A percentile compares a stretch with the other conserved stretches of the same genome.
These are phyloP conservation scores for Pythium oligandrum DNA, from an alignment of 352 stramenopile species.

Conservation along the genomic window DNA sequence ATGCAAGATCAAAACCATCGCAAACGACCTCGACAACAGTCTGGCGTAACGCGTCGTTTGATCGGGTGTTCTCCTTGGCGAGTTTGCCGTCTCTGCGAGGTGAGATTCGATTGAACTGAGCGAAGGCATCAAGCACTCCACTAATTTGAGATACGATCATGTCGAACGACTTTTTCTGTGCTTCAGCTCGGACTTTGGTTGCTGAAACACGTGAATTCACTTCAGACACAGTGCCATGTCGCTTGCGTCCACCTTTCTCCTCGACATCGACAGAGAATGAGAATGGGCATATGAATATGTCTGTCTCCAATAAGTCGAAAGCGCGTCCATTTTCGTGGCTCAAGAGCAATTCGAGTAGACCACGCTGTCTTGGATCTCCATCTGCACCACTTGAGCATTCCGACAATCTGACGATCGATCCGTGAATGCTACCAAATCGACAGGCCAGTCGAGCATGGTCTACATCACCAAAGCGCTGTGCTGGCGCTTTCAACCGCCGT, in stretches of 20 bases:
- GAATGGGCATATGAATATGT: slow-evolving; percentile 48
- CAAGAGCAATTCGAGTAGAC: no score
- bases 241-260: slow-evolving; percentile 4
- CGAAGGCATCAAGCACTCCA: slow-evolving; percentile 8
- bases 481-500: slow-evolving; percentile 34
- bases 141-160: slow-evolving; percentile 8
- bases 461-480: slow-evolving; percentile 35
- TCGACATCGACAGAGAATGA: slow-evolving; percentile 38
- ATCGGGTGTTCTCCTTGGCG: no score
- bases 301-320: slow-evolving; percentile 3
- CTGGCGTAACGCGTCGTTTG: no score
- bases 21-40: slow-evolving; percentile 21
- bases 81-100: no score
- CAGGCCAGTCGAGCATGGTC: slow-evolving; percentile 32
- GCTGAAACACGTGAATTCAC: slow-evolving; percentile 24
- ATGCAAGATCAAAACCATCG: slow-evolving; percentile 45
- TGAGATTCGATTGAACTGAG: no score
- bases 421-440: slow-evolving; percentile 46
- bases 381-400: no score
- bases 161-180: slow-evolving; percentile 24
- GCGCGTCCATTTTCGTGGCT: no score
- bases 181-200: slow-evolving; percentile 30
- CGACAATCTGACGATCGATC: background rate
- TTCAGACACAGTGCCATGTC: slow-evolving; percentile 21
- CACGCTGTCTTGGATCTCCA: no score